A percentile compares a stretch with the other conserved stretches of the same genome.
Evolutionary conservation across 352 stramenopile genomes (phyloP).

Genomic region (Pythium catenulatum): DNA sequence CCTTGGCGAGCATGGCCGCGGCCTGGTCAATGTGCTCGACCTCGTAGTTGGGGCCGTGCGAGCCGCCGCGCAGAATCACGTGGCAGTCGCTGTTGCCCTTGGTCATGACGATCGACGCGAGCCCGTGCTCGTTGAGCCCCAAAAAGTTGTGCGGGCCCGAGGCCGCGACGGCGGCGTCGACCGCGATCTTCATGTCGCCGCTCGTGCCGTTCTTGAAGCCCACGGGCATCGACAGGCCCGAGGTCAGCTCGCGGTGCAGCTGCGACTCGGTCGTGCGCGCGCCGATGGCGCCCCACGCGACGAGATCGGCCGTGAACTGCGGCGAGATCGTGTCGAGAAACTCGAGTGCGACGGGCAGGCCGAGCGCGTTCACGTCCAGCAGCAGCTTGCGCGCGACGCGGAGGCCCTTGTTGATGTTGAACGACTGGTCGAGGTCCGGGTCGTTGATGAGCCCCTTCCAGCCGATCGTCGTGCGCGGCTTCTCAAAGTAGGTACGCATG

Average conservation of each 20-base stretch:
- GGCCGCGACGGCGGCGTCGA: slow-evolving; percentile 83
- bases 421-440: slow-evolving; percentile 88
- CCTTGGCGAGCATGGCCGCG: slow-evolving; percentile 78
- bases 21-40: slow-evolving; percentile 83
- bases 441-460: slow-evolving; percentile 94
- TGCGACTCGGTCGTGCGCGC: slow-evolving; percentile 91
- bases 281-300: slow-evolving; percentile 91
- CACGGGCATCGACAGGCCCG: slow-evolving; percentile 88
- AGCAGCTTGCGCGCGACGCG: slow-evolving; percentile 90
- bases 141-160: slow-evolving; percentile 91
- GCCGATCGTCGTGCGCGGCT: slow-evolving; percentile 89
- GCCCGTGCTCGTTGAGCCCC: slow-evolving; percentile 87
- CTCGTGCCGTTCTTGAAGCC: slow-evolving; percentile 93
- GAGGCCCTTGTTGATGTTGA: slow-evolving; percentile 94
- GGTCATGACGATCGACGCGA: slow-evolving; percentile 90
- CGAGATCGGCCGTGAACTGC: slow-evolving; percentile 87
- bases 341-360: slow-evolving; percentile 86
- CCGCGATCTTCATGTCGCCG: slow-evolving; percentile 88
- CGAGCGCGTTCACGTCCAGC: slow-evolving; percentile 88
- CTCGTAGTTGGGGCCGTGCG: slow-evolving; percentile 89
- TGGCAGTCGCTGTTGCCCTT: slow-evolving; percentile 93
- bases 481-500: slow-evolving; percentile 94
- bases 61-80: slow-evolving; percentile 89
- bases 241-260: slow-evolving; percentile 89
- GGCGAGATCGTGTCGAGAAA: slow-evolving; percentile 92